phyloP scores from a whole-genome alignment of 805 yeast genomes.

The Brettanomyces custersianus region DNA sequence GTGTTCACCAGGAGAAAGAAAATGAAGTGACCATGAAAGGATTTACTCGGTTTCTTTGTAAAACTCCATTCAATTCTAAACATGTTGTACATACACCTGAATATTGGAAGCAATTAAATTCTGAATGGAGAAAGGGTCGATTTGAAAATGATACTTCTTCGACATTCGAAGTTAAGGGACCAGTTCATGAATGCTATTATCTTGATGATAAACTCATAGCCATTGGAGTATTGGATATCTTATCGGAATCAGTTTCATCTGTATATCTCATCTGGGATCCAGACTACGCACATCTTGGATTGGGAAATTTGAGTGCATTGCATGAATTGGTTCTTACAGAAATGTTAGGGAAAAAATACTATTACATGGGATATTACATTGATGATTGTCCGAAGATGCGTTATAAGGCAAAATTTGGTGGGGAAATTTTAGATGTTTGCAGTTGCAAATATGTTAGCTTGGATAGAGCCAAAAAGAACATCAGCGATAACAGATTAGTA shows the following conservation, averaged over 20 bases:
- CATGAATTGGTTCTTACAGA: constrained; percentile 54
- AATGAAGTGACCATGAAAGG: constrained; percentile 34
- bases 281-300: constrained; percentile 53
- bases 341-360: constrained; percentile 40
- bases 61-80: constrained; percentile 43
- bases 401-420: constrained; percentile 74
- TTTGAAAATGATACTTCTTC: constrained; percentile 6
- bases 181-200: constrained; percentile 74
- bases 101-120: constrained; percentile 33
- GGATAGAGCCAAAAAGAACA: constrained; percentile 17
- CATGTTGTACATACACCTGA: constrained; percentile 19
- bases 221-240: constrained; percentile 64
- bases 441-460: constrained; percentile 36
- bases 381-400: constrained; percentile 76
- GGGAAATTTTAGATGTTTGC: constrained; percentile 54
- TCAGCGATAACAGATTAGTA: constrained; percentile 20
- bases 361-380: constrained; percentile 75
- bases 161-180: constrained; percentile 41
- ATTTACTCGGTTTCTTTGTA: constrained; percentile 63
- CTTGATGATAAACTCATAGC: constrained; percentile 57
- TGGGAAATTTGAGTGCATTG: constrained; percentile 73
- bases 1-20: constrained; percentile 56
- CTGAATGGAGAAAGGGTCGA: constrained; percentile 26
- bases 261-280: constrained; percentile 90
- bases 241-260: constrained; percentile 71